A percentile compares a stretch with the other conserved stretches of the same genome.
phyloP scores from a whole-genome alignment of 148 eudicot species.

The Arbutus unedo region DNA sequence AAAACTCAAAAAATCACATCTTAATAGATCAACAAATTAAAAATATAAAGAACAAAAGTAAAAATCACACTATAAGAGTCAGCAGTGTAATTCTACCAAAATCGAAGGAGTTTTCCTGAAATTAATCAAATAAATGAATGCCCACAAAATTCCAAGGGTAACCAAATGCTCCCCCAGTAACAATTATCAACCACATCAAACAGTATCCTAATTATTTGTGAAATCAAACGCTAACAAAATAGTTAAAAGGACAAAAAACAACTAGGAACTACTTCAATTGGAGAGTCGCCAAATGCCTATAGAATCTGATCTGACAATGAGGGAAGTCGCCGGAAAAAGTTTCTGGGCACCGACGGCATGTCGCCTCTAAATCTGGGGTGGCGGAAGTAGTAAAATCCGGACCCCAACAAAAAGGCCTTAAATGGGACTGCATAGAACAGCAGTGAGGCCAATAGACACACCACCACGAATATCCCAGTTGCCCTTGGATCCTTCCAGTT shows the following conservation, averaged over 20 bases:
- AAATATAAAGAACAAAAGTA: too few species aligned
- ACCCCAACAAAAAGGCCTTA: conserved; percentile 50
- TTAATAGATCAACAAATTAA: too few species aligned
- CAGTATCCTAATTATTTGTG: neutral
- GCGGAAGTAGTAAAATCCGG: conserved; percentile 69
- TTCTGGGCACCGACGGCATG: conserved; percentile 71
- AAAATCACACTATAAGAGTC: too few species aligned
- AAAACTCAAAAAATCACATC: too few species aligned
- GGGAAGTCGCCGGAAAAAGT: conserved; percentile 82
- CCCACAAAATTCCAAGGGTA: neutral
- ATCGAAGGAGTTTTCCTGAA: too few species aligned
- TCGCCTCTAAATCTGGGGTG: conserved; percentile 84
- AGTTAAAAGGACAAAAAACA: neutral
- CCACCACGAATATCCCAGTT: conserved; percentile 64
- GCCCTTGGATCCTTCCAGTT: conserved; percentile 94
- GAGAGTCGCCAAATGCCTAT: conserved; percentile 3
- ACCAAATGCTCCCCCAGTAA: neutral
- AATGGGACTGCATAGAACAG: conserved; percentile 72
- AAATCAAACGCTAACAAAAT: neutral
- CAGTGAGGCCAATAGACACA: conserved; percentile 59
- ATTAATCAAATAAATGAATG: neutral
- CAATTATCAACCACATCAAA: neutral
- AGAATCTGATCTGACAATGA: conserved; percentile 74
- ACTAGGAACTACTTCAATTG: neutral
- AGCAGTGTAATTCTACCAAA: too few species aligned